These are phyloP conservation scores for Areca catechu DNA, from an alignment of 176 grass and related monocot genomes.

Conservation along the genomic window DNA sequence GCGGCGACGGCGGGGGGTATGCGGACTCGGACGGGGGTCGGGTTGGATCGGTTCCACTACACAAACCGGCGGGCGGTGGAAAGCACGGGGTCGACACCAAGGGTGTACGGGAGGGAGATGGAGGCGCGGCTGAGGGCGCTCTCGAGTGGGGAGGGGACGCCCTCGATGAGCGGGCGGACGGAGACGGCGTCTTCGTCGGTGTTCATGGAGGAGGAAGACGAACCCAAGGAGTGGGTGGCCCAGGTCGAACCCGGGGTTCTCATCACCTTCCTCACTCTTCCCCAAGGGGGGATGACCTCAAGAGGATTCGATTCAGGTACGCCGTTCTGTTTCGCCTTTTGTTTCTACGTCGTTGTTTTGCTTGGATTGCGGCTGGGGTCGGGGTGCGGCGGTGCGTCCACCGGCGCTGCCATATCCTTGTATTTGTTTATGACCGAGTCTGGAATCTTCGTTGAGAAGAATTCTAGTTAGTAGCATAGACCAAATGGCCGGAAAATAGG, in stretches of 20 bases:
- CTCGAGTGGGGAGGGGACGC: slow-evolving; percentile 66
- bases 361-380: background rate
- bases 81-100: slow-evolving; percentile 37
- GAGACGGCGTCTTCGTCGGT: slow-evolving; percentile 35
- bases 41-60: slow-evolving; percentile 46
- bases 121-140: slow-evolving; percentile 10
- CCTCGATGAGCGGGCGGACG: slow-evolving; percentile 64
- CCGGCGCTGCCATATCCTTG: too few species aligned
- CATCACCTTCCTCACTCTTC: slow-evolving; percentile 82
- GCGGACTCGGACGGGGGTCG: slow-evolving; percentile 45
- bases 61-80: slow-evolving; percentile 27
- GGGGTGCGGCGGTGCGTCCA: too few species aligned
- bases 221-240: slow-evolving; percentile 89
- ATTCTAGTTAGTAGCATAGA: too few species aligned
- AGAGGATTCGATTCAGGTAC: slow-evolving; percentile 96
- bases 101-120: slow-evolving; percentile 22
- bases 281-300: slow-evolving; percentile 85
- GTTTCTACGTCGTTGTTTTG: background rate
- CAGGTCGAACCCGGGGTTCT: slow-evolving; percentile 94
- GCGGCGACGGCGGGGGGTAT: slow-evolving; percentile 39
- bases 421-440: too few species aligned
- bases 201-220: slow-evolving; percentile 35
- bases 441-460: too few species aligned
- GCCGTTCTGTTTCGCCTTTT: background rate
- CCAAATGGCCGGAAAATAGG: too few species aligned